These are phyloP conservation scores for Tuctoria greenei DNA, from an alignment of 176 grass and related monocot genomes.

Conservation along the genomic window DNA sequence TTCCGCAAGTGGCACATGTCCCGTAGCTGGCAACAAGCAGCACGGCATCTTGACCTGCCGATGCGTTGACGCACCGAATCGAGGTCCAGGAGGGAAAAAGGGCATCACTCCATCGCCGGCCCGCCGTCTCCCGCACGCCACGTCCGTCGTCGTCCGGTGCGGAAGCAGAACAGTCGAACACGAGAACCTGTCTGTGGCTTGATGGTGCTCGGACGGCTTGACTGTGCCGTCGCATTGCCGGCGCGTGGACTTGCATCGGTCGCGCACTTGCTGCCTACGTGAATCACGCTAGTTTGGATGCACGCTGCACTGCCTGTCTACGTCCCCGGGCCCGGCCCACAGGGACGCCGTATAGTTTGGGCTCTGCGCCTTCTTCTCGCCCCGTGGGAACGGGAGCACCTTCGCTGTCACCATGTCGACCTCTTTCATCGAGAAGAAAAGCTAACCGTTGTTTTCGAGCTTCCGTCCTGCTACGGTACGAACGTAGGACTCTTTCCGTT, in stretches of 20 bases:
- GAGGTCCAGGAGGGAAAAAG: neutral
- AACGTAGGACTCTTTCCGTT: no score
- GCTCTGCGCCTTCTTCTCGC: neutral
- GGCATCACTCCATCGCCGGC: neutral
- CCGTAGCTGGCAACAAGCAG: neutral
- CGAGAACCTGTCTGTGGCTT: neutral
- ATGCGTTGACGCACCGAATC: constrained; percentile 16
- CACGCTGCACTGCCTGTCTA: neutral
- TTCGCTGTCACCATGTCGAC: neutral
- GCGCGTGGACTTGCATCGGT: neutral
- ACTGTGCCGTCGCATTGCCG: neutral
- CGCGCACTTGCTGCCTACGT: neutral
- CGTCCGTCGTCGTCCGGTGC: neutral
- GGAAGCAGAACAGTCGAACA: neutral
- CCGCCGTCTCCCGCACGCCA: constrained; percentile 23
- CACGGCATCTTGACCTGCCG: constrained; percentile 13
- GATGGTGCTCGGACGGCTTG: constrained; percentile 11
- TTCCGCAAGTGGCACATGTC: neutral
- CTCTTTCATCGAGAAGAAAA: neutral
- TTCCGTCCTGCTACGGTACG: neutral
- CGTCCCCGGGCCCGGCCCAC: neutral
- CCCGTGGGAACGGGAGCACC: neutral
- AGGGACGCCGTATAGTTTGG: neutral
- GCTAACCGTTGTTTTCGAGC: neutral
- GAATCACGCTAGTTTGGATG: constrained; percentile 3